A percentile compares a stretch with the other conserved stretches of the same genome.
phyloP scores from a whole-genome alignment of 305 asterid genomes.

The Rubia tinctorum region DNA sequence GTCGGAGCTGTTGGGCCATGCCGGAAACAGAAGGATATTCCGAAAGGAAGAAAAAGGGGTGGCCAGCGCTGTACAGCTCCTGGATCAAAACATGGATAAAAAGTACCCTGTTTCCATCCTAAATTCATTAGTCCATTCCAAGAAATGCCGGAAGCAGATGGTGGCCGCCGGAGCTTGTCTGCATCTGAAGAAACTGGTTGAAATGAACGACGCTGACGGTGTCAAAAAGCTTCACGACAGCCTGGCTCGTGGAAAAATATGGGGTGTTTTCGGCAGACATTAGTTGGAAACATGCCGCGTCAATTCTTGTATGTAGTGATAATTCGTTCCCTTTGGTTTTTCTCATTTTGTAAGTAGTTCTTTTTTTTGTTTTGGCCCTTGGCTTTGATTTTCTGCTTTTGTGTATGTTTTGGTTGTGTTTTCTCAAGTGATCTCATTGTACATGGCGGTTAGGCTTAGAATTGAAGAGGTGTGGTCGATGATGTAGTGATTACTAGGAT shows the following conservation, averaged over 20 bases:
- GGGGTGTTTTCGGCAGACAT: slow-evolving; percentile 67
- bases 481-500: not conserved
- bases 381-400: not conserved
- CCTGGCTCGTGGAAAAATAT: slow-evolving; percentile 55
- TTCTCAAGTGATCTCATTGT: not conserved
- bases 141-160: slow-evolving; percentile 73
- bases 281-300: slow-evolving; percentile 12
- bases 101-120: slow-evolving; percentile 42
- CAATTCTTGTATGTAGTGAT: slow-evolving; percentile 12
- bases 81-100: slow-evolving; percentile 56
- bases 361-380: not conserved
- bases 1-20: slow-evolving; percentile 46
- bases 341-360: slow-evolving; percentile 14
- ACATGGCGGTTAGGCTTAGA: not conserved
- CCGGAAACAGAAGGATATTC: slow-evolving; percentile 55
- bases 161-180: slow-evolving; percentile 56
- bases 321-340: not conserved
- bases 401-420: not conserved
- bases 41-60: slow-evolving; percentile 75
- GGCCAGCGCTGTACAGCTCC: slow-evolving; percentile 40
- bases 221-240: slow-evolving; percentile 71
- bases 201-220: slow-evolving; percentile 51
- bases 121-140: slow-evolving; percentile 48
- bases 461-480: not conserved
- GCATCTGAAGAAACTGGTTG: slow-evolving; percentile 68